A percentile compares a stretch with the other conserved stretches of the same genome.
phyloP scores from a whole-genome alignment of 1,139 yeast genomes.

The Taphrina deformans region DNA sequence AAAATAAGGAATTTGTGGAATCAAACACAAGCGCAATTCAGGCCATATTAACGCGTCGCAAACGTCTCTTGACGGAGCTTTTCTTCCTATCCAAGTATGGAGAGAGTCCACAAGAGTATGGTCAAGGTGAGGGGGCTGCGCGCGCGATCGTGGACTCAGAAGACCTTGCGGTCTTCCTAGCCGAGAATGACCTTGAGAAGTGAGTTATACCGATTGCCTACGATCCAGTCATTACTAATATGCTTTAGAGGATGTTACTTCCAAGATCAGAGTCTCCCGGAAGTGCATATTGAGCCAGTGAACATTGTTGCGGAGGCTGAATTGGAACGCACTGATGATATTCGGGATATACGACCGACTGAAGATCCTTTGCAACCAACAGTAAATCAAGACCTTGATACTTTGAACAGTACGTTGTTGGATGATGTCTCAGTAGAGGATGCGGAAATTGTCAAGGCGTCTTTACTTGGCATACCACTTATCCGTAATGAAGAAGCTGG shows the following conservation, averaged over 20 bases:
- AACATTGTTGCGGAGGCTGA: slow-evolving; percentile 2
- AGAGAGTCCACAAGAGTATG: slow-evolving; percentile 23
- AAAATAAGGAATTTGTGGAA: neutral
- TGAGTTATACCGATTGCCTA: neutral
- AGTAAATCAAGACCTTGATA: neutral
- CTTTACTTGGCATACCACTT: slow-evolving; percentile 14
- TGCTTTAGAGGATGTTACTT: slow-evolving; percentile 36
- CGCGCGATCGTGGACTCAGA: slow-evolving; percentile 18
- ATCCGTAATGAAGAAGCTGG: neutral
- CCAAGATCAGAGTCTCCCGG: slow-evolving; percentile 38
- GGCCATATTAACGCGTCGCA: slow-evolving; percentile 29
- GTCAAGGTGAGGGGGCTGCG: neutral
- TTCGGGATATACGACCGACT: neutral
- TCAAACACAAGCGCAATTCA: slow-evolving; percentile 9
- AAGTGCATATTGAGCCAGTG: slow-evolving; percentile 8
- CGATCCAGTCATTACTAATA: neutral
- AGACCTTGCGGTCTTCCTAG: slow-evolving; percentile 22
- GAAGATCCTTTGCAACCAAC: neutral
- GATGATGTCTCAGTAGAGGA: slow-evolving; percentile 12
- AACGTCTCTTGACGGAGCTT: slow-evolving; percentile 29
- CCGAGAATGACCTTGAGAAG: slow-evolving; percentile 22
- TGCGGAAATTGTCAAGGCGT: slow-evolving; percentile 15
- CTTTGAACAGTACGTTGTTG: neutral
- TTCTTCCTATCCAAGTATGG: slow-evolving; percentile 28
- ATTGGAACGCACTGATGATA: neutral